phyloP scores from a whole-genome alignment of 345 rosid species.

The Carallia brachiata region DNA sequence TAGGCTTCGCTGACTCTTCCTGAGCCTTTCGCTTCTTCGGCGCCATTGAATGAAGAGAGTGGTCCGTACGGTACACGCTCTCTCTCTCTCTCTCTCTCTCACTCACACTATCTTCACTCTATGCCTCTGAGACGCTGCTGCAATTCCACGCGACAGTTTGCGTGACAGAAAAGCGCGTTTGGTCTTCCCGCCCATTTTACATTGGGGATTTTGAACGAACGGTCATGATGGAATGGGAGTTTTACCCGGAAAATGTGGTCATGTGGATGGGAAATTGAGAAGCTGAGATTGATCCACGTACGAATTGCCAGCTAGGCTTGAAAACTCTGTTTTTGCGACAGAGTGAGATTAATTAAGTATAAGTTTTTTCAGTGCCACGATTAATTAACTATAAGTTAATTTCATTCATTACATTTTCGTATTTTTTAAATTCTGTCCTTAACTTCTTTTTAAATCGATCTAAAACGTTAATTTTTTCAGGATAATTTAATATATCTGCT shows the following conservation, averaged over 20 bases:
- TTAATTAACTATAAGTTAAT: too few relatives aligned
- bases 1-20: constrained; percentile 26
- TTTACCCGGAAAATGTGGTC: neutral
- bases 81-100: constrained; percentile 3
- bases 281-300: constrained; percentile 14
- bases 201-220: constrained; percentile 29
- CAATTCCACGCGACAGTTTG: neutral
- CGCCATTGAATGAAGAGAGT: constrained; percentile 40
- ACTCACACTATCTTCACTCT: neutral
- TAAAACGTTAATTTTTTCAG: too few relatives aligned
- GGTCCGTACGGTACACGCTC: neutral
- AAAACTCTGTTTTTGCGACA: neutral
- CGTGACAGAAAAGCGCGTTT: neutral
- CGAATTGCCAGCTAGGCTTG: neutral
- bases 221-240: constrained; percentile 22
- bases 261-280: neutral
- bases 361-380: too few relatives aligned
- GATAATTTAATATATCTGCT: too few relatives aligned
- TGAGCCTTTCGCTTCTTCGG: constrained; percentile 56
- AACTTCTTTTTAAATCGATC: too few relatives aligned
- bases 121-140: neutral
- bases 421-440: too few relatives aligned
- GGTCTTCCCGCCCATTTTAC: constrained; percentile 36
- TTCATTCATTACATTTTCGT: too few relatives aligned
- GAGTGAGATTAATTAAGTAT: too few relatives aligned